phyloP scores from a whole-genome alignment of 2,329 filamentous ascomycete genomes.

The Ceratocystiopsis sp. region DNA sequence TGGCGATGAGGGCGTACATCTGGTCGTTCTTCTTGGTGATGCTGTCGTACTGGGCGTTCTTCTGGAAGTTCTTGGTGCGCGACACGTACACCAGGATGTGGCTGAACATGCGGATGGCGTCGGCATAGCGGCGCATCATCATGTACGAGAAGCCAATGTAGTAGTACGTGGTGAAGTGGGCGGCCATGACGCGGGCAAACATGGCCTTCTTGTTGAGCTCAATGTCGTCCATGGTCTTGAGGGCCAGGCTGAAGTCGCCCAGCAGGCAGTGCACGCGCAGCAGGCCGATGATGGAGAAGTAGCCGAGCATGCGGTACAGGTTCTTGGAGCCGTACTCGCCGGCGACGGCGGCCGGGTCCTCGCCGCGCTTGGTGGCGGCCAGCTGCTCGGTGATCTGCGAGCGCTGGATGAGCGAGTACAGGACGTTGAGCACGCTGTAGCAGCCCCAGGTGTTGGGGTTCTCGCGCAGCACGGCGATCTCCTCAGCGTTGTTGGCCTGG shows the following conservation, averaged over 20 bases:
- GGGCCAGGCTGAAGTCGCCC: slow-evolving; percentile 91
- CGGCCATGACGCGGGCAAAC: slow-evolving; percentile 98
- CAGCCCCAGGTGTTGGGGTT: slow-evolving; percentile 99
- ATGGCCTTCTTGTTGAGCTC: slow-evolving; percentile 99
- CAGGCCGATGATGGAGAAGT: slow-evolving; percentile 97
- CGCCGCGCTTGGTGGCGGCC: slow-evolving; percentile 81
- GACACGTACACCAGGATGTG: slow-evolving; percentile 99
- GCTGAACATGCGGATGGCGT: slow-evolving; percentile 99
- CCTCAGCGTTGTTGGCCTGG: slow-evolving; percentile 71
- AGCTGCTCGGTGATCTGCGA: slow-evolving; percentile 98
- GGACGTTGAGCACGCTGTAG: slow-evolving; percentile 97
- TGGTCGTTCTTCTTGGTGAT: slow-evolving; percentile 99
- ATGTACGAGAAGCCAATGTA: slow-evolving; percentile 99
- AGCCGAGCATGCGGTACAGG: slow-evolving; percentile 94
- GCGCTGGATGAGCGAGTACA: slow-evolving; percentile 96
- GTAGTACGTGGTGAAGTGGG: slow-evolving; percentile 99
- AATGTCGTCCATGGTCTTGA: slow-evolving; percentile 98
- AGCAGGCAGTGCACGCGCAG: slow-evolving; percentile 91
- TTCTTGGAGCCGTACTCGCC: slow-evolving; percentile 91
- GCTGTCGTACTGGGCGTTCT: slow-evolving; percentile 94
- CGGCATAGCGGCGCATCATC: slow-evolving; percentile 99
- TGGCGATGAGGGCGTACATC: slow-evolving; percentile 98
- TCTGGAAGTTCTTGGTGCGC: slow-evolving; percentile 99
- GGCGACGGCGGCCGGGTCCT: slow-evolving; percentile 73
- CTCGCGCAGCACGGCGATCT: slow-evolving; percentile 77